phyloP scores from a whole-genome alignment of 2,329 filamentous ascomycete genomes.

The Colletotrichum paranaense region DNA sequence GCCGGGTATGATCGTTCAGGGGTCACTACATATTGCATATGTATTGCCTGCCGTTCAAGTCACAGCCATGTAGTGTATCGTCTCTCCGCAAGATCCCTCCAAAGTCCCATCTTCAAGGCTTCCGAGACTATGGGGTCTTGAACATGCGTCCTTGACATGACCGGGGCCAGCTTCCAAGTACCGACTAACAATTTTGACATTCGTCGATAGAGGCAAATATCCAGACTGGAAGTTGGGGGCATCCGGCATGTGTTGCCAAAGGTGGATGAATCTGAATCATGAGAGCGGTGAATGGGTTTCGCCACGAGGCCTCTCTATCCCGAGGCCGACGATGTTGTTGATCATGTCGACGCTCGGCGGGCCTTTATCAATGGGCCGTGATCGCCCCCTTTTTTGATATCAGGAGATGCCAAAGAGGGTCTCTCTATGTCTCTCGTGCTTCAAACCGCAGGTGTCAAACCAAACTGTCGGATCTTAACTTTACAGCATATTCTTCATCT shows the following conservation, averaged over 20 bases:
- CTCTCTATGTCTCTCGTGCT: background rate
- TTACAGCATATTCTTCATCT: background rate
- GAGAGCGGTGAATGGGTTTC: background rate
- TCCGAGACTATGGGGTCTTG: background rate
- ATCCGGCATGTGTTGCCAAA: background rate
- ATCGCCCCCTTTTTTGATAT: background rate
- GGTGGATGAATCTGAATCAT: background rate
- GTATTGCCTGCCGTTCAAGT: slow-evolving; percentile 9
- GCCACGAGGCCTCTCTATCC: background rate
- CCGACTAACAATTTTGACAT: slow-evolving; percentile 29
- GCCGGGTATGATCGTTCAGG: slow-evolving; percentile 26
- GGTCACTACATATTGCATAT: slow-evolving; percentile 8
- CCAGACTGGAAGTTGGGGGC: background rate
- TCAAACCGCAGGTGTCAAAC: background rate
- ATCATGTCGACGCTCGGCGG: background rate
- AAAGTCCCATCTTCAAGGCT: background rate
- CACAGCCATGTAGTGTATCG: background rate
- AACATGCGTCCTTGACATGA: background rate
- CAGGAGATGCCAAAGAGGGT: background rate
- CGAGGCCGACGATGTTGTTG: background rate
- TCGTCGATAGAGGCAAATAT: background rate
- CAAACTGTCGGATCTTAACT: slow-evolving; percentile 4
- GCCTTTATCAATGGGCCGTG: background rate
- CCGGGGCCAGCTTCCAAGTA: background rate
- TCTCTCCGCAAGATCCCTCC: background rate